Base-by-base conservation (phyloP, 306 rosid genomes). In the Fragaria ananassa region DNA sequence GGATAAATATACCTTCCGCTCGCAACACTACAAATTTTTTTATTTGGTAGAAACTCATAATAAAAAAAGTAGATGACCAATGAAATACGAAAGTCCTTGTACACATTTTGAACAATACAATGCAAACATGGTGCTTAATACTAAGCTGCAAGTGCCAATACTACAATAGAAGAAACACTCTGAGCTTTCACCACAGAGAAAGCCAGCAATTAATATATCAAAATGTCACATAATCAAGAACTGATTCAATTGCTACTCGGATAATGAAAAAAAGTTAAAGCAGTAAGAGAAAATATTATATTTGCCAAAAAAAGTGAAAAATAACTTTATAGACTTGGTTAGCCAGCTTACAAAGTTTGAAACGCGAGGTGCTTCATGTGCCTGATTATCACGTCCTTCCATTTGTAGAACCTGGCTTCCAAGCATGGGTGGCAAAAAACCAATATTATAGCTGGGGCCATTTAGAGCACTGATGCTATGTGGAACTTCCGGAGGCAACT, bases 401-500 rank as follows among this genome's bases (percentile, higher is more conserved):
- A 69, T 68, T 7, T 64, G 86, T 37, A 77, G 35, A 64, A 53
- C 63, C 35, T 68, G 88, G 80, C 47, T 77, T 62, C 78, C 82
- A 29, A 79, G 68, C 80, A 79, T 63, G 44, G 84, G 49, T 0
- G 86, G 75, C 70, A 74, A 70, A 39, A 85, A 31, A 76, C 80
- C 81, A 69, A 82, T 21, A 75, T 72, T 50, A 56, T 85, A 76
- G 78, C 65, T 56, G 1, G 77, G 84, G 42, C 62, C 72, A 58
- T 68, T 81, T 74, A 80, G 78, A 83, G 72, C 80, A 50, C 81
- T 49, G 19, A 78, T 83, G 74, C 78, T 78, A 37, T 73, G 88
- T 41, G 79, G 77, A 57, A 82, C 86, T 61, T 88, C 89, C 6
- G 82, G 83, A 61, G 76, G 81, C 60, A 81, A 75, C 65, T 85